phyloP scores from a whole-genome alignment of 2,329 filamentous ascomycete genomes.

The Fusarium bulbicola region DNA sequence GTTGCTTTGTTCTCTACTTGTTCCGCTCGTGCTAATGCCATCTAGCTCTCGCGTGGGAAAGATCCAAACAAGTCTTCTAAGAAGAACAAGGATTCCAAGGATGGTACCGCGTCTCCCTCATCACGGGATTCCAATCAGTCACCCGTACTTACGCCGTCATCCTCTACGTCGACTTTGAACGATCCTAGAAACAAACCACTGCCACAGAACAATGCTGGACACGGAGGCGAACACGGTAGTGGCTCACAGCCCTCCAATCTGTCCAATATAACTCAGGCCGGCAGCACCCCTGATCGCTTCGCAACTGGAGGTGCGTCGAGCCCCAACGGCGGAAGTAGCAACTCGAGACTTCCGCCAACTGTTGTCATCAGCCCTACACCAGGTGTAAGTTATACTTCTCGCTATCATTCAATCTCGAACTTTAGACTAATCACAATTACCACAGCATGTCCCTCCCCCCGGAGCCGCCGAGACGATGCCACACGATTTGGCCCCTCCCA shows the following conservation, averaged over 20 bases:
- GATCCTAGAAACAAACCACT: constrained; percentile 86
- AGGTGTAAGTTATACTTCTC: constrained; percentile 69
- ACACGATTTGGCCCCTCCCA: constrained; percentile 92
- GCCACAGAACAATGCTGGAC: constrained; percentile 62
- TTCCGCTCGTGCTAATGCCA: constrained; percentile 21
- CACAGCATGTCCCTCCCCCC: constrained; percentile 84
- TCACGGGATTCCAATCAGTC: constrained; percentile 68
- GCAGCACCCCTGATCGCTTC: constrained; percentile 54
- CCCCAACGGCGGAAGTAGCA: constrained; percentile 49
- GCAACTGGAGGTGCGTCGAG: constrained; percentile 49
- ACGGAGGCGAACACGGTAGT: constrained; percentile 54
- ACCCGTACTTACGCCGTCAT: constrained; percentile 79
- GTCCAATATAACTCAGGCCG: constrained; percentile 49
- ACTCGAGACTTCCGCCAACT: constrained; percentile 73
- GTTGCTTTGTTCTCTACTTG: not conserved
- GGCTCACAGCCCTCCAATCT: constrained; percentile 53
- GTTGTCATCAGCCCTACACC: constrained; percentile 95
- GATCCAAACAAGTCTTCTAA: constrained; percentile 83
- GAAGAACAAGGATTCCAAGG: constrained; percentile 77
- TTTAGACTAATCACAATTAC: constrained; percentile 16
- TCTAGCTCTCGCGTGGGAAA: constrained; percentile 90
- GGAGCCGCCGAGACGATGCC: constrained; percentile 98
- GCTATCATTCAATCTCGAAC: not conserved
- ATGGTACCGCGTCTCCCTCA: constrained; percentile 83
- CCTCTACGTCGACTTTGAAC: constrained; percentile 86